These are phyloP conservation scores for Globisporangium alternatum DNA, from an alignment of 352 stramenopile species.

Conservation along the genomic window DNA sequence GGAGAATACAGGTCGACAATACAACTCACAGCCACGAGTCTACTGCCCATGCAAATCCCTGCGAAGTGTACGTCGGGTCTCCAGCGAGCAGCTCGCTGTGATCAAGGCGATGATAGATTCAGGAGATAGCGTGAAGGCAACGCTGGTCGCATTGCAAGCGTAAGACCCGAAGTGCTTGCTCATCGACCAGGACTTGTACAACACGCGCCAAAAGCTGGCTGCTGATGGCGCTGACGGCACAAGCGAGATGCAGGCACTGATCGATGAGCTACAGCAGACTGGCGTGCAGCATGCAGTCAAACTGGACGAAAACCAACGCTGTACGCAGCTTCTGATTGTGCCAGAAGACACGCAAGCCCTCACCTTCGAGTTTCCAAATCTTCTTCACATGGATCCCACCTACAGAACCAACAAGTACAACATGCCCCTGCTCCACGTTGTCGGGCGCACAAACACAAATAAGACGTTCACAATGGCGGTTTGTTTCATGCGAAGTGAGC, in stretches of 20 bases:
- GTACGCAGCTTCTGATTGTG: background rate
- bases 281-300: background rate
- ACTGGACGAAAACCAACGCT: background rate
- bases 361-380: background rate
- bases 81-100: too few species aligned
- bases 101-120: too few species aligned
- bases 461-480: constrained; percentile 5
- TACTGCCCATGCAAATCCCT: too few species aligned
- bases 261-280: background rate
- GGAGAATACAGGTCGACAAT: too few species aligned
- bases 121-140: too few species aligned
- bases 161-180: too few species aligned
- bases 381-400: constrained; percentile 6
- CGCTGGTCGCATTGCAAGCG: too few species aligned
- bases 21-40: too few species aligned
- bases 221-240: too few species aligned
- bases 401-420: constrained; percentile 6
- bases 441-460: constrained; percentile 6
- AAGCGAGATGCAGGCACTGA: background rate
- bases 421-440: constrained; percentile 8
- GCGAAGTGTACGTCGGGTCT: too few species aligned
- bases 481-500: background rate
- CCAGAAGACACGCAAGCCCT: background rate
- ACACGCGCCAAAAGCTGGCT: too few species aligned
- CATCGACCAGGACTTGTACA: too few species aligned